Evolutionary conservation across 768 basidiomycete genomes (phyloP).

Genomic region (Suillus occidentalis): DNA sequence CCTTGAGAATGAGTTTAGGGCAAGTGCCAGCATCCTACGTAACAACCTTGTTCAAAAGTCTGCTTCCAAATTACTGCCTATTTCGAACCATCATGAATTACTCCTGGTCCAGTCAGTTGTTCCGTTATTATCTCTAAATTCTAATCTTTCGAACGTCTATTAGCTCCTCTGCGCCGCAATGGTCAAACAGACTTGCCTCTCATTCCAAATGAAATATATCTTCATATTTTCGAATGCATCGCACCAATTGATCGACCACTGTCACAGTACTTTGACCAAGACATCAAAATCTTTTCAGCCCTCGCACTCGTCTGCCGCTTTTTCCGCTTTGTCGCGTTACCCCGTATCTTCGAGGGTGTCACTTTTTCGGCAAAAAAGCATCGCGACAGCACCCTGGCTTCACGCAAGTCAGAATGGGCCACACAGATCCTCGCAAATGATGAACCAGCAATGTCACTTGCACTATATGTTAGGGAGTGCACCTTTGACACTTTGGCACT

Average conservation of each 20-base stretch:
- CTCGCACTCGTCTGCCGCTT: conserved; percentile 45
- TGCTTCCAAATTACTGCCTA: no score
- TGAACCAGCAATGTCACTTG: conserved; percentile 30
- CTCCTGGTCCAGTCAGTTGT: conserved; percentile 1
- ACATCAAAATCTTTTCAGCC: conserved; percentile 12
- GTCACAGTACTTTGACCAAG: no score
- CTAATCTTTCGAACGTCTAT: neutral
- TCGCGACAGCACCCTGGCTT: conserved; percentile 4
- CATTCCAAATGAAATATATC: conserved; percentile 47
- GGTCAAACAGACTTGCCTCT: conserved; percentile 18
- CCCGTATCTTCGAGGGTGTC: conserved; percentile 41
- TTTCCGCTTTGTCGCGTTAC: conserved; percentile 40
- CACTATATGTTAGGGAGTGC: conserved; percentile 30
- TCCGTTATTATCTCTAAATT: neutral
- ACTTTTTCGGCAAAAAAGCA: conserved; percentile 20
- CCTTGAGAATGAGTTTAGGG: no score
- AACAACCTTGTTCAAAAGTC: no score
- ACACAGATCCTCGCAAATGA: conserved; percentile 25
- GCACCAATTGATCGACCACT: conserved; percentile 17
- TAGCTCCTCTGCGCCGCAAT: conserved; percentile 29
- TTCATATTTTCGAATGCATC: conserved; percentile 40
- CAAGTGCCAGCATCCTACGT: no score
- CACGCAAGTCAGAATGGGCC: conserved; percentile 22
- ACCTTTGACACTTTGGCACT: no score
- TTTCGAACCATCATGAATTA: neutral